Evolutionary conservation across 306 rosid genomes (phyloP), one percentile per base, ranked within the genome.

Genomic region (Echinosophora koreensis): DNA sequence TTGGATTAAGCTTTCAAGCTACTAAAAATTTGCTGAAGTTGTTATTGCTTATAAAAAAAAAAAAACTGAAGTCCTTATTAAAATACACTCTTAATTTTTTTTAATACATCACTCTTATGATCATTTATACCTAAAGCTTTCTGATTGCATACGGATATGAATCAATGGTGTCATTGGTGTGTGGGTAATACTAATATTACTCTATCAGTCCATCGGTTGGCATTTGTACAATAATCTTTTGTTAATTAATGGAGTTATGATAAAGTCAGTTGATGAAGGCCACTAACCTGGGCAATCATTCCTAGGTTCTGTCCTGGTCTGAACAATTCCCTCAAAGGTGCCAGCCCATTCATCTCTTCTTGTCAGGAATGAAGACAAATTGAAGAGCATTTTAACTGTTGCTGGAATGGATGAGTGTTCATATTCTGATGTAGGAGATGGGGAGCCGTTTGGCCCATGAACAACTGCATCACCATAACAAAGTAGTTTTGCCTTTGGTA

Each of bases 381-480:
- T 85, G 85, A 77, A 94, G 54, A 94, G 35, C 83, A 90, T 94
- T 86, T 89, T 92, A 57, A 92, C 94, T 15, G 97, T 94, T 18
- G 98, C 98, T 27, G 91, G 73, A 71, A 94, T 85, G 49, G 98
- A 94, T 30, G 98, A 92, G 80, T 92, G 98, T 54, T 94, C 97
- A 60, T 69, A 94, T 46, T 94, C 92, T 8, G 98, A 94, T 4
- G 96, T 86, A 6, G 90, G 86, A 64, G 68, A 69, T 50, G 98
- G 98, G 11, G 89, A 87, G 59, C 93, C 98, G 3, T 89, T 86
- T 9, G 98, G 91, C 30, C 95, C 94, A 80, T 94, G 98, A 66
- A 94, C 89, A 76, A 92, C 98, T 94, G 93, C 88, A 82, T 18
- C 57, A 71, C 32, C 46, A 64, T 4, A 18, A 38, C 44, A 56